Evolutionary conservation across 371 early-diverging fungal genomes (phyloP).

Genomic region (Batrachochytrium dendrobatidis): DNA sequence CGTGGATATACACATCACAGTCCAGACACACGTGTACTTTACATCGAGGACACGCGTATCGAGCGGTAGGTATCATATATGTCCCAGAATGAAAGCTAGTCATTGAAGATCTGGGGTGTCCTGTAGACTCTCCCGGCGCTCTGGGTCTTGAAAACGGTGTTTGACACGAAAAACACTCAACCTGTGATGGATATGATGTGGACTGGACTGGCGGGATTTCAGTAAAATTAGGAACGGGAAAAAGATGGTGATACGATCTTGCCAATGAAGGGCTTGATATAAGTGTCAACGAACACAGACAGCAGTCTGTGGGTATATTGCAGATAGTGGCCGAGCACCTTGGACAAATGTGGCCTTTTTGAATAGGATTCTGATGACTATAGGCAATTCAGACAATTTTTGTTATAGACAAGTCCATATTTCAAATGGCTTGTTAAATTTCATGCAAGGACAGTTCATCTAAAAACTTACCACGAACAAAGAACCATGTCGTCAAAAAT

Average conservation of each 20-base stretch:
- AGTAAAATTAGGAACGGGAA: constrained; percentile 59
- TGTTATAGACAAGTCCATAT: too few relatives aligned
- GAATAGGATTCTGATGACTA: constrained; percentile 70
- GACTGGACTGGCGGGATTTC: constrained; percentile 17
- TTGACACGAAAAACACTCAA: constrained; percentile 28
- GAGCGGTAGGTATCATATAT: constrained; percentile 1
- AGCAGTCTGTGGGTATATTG: constrained; percentile 87
- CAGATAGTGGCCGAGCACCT: constrained; percentile 78
- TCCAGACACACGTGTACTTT: constrained; percentile 78
- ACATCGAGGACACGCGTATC: constrained; percentile 75
- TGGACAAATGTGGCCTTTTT: constrained; percentile 84
- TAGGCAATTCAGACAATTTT: not conserved
- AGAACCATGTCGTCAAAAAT: constrained; percentile 56
- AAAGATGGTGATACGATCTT: constrained; percentile 91
- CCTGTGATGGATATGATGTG: constrained; percentile 1
- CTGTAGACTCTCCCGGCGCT: not conserved
- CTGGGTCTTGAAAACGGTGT: constrained; percentile 19
- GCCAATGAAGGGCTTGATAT: constrained; percentile 90
- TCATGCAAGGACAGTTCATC: too few relatives aligned
- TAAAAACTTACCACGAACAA: constrained; percentile 82
- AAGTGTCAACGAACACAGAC: constrained; percentile 82
- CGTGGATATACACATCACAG: constrained; percentile 90
- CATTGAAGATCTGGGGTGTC: not conserved
- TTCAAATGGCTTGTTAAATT: too few relatives aligned
- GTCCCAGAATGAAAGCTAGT: not conserved